Percentiles rank a stretch among this genome's conserved stretches.
Evolutionary conservation across 805 yeast species (phyloP).

Genomic region (Helenozyma rhizophorensis): DNA sequence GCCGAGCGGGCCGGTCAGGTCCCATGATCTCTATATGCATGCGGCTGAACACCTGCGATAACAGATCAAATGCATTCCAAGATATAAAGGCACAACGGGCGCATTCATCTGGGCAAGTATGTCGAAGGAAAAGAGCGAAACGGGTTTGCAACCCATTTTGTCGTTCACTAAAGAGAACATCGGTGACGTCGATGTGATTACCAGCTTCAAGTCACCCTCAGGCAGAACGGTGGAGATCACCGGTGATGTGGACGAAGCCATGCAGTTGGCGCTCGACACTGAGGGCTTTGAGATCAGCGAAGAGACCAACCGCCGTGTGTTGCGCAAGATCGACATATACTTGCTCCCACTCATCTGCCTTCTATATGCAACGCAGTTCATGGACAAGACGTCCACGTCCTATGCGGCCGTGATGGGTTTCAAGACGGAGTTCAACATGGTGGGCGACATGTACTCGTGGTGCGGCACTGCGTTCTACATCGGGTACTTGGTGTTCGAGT

Average conservation of each 20-base stretch:
- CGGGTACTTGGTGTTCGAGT: slow-evolving; percentile 59
- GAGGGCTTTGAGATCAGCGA: slow-evolving; percentile 19
- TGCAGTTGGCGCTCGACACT: slow-evolving; percentile 35
- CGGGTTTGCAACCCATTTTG: slow-evolving; percentile 6
- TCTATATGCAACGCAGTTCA: slow-evolving; percentile 52
- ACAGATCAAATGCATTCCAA: no score
- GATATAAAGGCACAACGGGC: no score
- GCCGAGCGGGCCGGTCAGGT: slow-evolving; percentile 5
- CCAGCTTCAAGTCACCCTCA: slow-evolving; percentile 14
- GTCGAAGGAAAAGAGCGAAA: slow-evolving; percentile 3
- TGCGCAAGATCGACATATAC: slow-evolving; percentile 46
- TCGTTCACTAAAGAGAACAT: slow-evolving; percentile 14
- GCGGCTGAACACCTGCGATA: no score
- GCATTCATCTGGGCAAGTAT: no score
- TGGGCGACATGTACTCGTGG: slow-evolving; percentile 37
- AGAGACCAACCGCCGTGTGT: slow-evolving; percentile 30
- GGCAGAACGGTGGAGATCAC: slow-evolving; percentile 22
- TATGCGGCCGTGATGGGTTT: slow-evolving; percentile 67
- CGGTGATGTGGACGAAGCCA: slow-evolving; percentile 45
- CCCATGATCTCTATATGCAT: slow-evolving; percentile 2
- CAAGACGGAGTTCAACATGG: slow-evolving; percentile 45
- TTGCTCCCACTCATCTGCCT: slow-evolving; percentile 48
- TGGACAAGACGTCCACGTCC: slow-evolving; percentile 56
- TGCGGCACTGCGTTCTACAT: slow-evolving; percentile 54
- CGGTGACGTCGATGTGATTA: slow-evolving; percentile 11